A percentile compares a stretch with the other conserved stretches of the same genome.
Conservation (phyloP, 2,329 filamentous ascomycete species). For the Hymenoscyphus occultus region DNA sequence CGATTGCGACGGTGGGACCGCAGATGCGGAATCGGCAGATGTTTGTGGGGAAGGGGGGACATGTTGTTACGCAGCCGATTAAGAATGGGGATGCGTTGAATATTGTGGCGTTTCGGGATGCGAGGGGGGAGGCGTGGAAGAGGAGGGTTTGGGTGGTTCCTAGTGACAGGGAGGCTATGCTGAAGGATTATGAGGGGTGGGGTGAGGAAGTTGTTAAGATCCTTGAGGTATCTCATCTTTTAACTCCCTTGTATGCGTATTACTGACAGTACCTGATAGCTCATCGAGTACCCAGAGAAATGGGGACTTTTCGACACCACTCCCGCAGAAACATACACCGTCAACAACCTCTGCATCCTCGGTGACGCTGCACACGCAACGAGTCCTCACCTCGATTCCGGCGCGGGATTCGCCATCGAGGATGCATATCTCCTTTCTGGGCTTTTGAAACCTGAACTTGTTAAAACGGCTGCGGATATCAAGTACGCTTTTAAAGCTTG, state of each 20-base stretch:
- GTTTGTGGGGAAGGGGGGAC: slow-evolving; percentile 54
- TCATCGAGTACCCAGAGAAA: slow-evolving; percentile 49
- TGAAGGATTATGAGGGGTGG: slow-evolving; percentile 42
- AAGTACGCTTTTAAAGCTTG: slow-evolving; percentile 39
- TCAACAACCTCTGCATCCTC: slow-evolving; percentile 46
- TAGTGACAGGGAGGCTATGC: slow-evolving; percentile 42
- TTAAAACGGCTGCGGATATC: slow-evolving; percentile 27
- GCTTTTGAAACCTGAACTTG: slow-evolving; percentile 47
- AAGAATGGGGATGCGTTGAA: slow-evolving; percentile 53
- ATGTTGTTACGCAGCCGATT: slow-evolving; percentile 59
- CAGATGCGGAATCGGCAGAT: slow-evolving; percentile 49
- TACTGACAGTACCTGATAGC: slow-evolving; percentile 17
- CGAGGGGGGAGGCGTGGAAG: slow-evolving; percentile 41
- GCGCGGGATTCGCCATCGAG: slow-evolving; percentile 55
- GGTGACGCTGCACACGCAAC: slow-evolving; percentile 57
- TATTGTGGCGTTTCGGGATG: slow-evolving; percentile 47
- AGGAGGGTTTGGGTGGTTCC: slow-evolving; percentile 40
- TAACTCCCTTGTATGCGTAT: neutral
- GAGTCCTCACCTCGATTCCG: slow-evolving; percentile 52
- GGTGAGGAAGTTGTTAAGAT: slow-evolving; percentile 32
- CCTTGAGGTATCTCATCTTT: slow-evolving; percentile 19
- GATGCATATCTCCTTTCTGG: slow-evolving; percentile 51
- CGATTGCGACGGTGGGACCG: slow-evolving; percentile 45
- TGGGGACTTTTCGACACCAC: slow-evolving; percentile 57
- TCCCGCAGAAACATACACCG: slow-evolving; percentile 45